Base-by-base conservation (phyloP, 1,284 basidiomycete genomes). In the Cystobasidium slooffiae region DNA sequence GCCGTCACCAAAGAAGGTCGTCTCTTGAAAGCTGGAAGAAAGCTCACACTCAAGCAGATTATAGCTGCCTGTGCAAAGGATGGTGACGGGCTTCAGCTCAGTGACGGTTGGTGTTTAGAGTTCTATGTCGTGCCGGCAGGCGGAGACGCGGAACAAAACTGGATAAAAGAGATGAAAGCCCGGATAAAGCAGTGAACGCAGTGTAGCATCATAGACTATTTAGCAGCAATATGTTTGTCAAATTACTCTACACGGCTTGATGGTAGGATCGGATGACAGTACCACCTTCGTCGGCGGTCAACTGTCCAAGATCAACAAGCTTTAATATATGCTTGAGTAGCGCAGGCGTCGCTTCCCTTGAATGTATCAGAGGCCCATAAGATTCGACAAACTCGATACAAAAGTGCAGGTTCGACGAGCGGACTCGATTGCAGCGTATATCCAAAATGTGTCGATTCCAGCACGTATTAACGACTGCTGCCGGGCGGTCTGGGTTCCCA, bases 111-210 rank as follows among this genome's bases (percentile, higher is more conserved):
- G 80, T 80, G 97, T 53, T 56, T 80, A 20, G 79, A 80, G 81
- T 90, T 89, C 43, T 91, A 98, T 79, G 89, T 90, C 18, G 91
- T 98, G 8, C 81, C 91, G 1, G 94, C 89, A 81, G 64, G 64
- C 5, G 93, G 93, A 0, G 85, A 85, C n/a, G 87, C 87, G 72
- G 94, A 97, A 81, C 86, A 88, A 81, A 87, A 87, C 76, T 98
- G 95, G 94, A 87, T 97, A 39, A 88, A 90, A n/a, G 89, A 92
- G 75, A 95, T 89, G 85, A 98, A 97, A 84, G 37, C 39, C 14
- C 47, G 63, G 55, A 37, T 66, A 47, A 52, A 52, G 41, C 16
- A 24, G 24, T 61, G 41, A 31, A 52, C 1, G n/a, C 22, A 47
- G 9, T 46, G 7, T 9, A 49, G 37, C 56, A 16, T 20, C 6